These are phyloP conservation scores for Ananas comosus DNA, from an alignment of 176 grass and related monocot species.

Conservation along the genomic window DNA sequence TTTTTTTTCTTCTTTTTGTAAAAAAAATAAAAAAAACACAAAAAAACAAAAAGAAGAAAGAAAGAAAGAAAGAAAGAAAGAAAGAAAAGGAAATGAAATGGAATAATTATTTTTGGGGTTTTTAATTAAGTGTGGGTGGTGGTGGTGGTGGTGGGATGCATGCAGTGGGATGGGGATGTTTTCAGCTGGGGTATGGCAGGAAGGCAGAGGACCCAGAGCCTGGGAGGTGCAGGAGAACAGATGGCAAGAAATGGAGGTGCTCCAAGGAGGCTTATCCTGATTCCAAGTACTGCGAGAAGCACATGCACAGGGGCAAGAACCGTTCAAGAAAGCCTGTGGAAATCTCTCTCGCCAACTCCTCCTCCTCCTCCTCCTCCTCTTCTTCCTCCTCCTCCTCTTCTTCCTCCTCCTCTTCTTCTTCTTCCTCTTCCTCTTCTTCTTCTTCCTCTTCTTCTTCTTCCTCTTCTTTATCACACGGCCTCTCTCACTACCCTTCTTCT, in stretches of 20 bases:
- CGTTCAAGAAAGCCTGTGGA: constrained; percentile 99
- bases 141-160: too few species aligned
- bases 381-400: background rate
- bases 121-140: too few species aligned
- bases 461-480: background rate
- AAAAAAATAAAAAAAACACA: too few species aligned
- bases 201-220: constrained; percentile 89
- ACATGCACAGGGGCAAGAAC: constrained; percentile 97
- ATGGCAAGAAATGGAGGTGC: constrained; percentile 98
- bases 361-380: constrained; percentile 18
- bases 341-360: constrained; percentile 71
- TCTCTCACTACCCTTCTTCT: background rate
- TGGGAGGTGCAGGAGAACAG: constrained; percentile 73
- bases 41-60: too few species aligned
- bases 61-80: too few species aligned
- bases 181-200: constrained; percentile 62
- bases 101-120: too few species aligned
- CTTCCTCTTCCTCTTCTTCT: constrained; percentile 7
- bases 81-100: too few species aligned
- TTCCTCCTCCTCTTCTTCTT: constrained; percentile 8
- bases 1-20: background rate
- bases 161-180: constrained; percentile 71
- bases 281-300: constrained; percentile 98
- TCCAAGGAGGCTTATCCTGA: constrained; percentile 89
- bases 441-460: background rate